Evolutionary conservation across 345 rosid genomes (phyloP), one percentile per base, ranked within the genome.

Genomic region (Lumnitzera littorea): DNA sequence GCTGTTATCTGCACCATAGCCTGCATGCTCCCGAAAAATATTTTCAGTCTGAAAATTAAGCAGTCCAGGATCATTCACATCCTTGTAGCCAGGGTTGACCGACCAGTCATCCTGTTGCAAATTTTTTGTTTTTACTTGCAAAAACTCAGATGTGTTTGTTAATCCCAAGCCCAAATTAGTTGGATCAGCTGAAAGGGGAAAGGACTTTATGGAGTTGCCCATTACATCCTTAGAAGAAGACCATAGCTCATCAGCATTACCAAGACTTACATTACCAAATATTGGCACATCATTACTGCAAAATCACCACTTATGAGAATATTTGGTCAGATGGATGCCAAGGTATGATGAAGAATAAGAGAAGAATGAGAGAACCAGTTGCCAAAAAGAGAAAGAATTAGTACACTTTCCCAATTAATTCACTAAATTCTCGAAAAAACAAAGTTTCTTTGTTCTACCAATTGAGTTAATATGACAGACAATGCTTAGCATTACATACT

Each of bases 211-310:
- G n/a, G 83, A 81, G 63, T 75, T 73, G 70, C 57, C 76, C 46
- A 75, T 70, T 56, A 68, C 75, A 76, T 82, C 84, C 80, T 84
- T 84, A 50, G 90, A 75, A 53, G 86, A 72, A 63, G 88, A 66
- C 97, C 99, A 91, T 58, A 88, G 74, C 74, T 82, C 94, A 73
- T 84, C 86, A 65, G 82, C 76, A 67, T 62, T 51, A 55, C 65
- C 83, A 79, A 88, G 84, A 78, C 70, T 84, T 67, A 57, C 88
- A 78, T 78, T 69, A 61, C 92, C 90, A 84, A 83, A 90, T 70
- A 88, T 73, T 58, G 91, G 80, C 74, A 82, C 91, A 75, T 86
- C 99, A 71, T 83, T 84, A 78, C 99, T 88, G 97, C 91, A 88
- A 86, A 85, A 90, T 67, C 88, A 88, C 61, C 84, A 79, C 89